These are phyloP conservation scores for Lycium barbarum DNA, from an alignment of 257 asterid species.

Conservation along the genomic window DNA sequence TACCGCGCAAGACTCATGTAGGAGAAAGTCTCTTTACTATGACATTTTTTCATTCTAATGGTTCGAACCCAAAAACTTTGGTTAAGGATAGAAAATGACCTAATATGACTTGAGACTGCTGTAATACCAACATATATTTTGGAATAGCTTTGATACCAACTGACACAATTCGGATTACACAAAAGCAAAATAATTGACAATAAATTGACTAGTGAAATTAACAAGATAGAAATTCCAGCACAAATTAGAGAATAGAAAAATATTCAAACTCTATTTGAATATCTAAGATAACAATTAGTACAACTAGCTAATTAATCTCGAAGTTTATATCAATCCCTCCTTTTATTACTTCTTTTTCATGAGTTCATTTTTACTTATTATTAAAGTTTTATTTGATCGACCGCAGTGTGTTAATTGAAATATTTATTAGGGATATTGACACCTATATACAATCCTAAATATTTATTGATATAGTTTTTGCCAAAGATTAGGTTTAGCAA, in stretches of 20 bases:
- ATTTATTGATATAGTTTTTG: too few species aligned
- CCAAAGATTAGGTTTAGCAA: background rate
- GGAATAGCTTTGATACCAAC: background rate
- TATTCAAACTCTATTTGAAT: too few species aligned
- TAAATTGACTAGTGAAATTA: background rate
- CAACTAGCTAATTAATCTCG: too few species aligned
- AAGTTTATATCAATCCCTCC: background rate
- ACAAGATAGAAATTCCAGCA: too few species aligned
- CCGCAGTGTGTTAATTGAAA: background rate
- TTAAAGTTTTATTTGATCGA: background rate
- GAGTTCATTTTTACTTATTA: background rate
- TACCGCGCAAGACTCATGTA: too few species aligned
- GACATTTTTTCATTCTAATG: background rate
- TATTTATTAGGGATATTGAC: background rate
- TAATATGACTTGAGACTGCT: background rate
- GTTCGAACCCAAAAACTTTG: too few species aligned
- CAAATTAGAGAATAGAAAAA: too few species aligned
- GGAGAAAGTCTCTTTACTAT: background rate
- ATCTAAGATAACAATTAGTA: too few species aligned
- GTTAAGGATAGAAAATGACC: background rate
- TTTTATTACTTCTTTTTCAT: background rate
- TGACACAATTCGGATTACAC: too few species aligned
- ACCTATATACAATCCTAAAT: too few species aligned
- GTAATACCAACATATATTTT: too few species aligned
- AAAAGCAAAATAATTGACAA: too few species aligned